Percentiles rank a stretch among this genome's conserved stretches.
Conservation (phyloP, 2,329 filamentous ascomycete species). For the Dactylonectria macrodidyma region DNA sequence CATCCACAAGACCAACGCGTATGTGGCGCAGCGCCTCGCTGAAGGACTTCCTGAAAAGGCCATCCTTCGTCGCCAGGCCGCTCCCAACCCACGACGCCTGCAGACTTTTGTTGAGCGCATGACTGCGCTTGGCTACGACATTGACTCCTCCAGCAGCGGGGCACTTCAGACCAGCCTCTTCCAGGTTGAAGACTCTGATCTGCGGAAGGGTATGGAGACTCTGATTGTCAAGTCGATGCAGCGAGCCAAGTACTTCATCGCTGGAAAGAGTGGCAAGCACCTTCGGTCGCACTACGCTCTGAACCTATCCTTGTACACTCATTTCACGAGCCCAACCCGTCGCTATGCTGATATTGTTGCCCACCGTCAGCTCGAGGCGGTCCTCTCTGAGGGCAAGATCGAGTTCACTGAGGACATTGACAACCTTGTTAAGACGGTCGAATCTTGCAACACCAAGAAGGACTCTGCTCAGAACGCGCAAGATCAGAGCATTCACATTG, state of each 20-base stretch:
- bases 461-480: slow-evolving; percentile 97
- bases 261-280: slow-evolving; percentile 83
- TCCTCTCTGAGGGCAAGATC: slow-evolving; percentile 84
- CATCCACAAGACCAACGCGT: slow-evolving; percentile 91
- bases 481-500: slow-evolving; percentile 98
- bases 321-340: slow-evolving; percentile 95
- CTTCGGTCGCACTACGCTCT: slow-evolving; percentile 91
- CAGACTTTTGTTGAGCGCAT: slow-evolving; percentile 94
- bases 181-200: slow-evolving; percentile 88
- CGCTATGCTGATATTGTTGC: slow-evolving; percentile 96
- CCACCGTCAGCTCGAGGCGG: slow-evolving; percentile 92
- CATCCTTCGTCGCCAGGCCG: slow-evolving; percentile 86
- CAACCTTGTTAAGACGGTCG: slow-evolving; percentile 89
- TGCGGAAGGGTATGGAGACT: slow-evolving; percentile 98
- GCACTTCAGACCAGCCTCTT: slow-evolving; percentile 95
- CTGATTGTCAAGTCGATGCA: slow-evolving; percentile 95
- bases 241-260: slow-evolving; percentile 94
- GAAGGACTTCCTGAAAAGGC: slow-evolving; percentile 91
- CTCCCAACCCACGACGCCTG: slow-evolving; percentile 89
- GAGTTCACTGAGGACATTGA: slow-evolving; percentile 94
- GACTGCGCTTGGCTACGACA: slow-evolving; percentile 89
- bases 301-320: slow-evolving; percentile 94
- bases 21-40: slow-evolving; percentile 88
- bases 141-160: slow-evolving; percentile 91
- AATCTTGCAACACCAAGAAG: slow-evolving; percentile 99